phyloP scores from a whole-genome alignment of 1,284 basidiomycete genomes.

The Rhodotorula sp. region DNA sequence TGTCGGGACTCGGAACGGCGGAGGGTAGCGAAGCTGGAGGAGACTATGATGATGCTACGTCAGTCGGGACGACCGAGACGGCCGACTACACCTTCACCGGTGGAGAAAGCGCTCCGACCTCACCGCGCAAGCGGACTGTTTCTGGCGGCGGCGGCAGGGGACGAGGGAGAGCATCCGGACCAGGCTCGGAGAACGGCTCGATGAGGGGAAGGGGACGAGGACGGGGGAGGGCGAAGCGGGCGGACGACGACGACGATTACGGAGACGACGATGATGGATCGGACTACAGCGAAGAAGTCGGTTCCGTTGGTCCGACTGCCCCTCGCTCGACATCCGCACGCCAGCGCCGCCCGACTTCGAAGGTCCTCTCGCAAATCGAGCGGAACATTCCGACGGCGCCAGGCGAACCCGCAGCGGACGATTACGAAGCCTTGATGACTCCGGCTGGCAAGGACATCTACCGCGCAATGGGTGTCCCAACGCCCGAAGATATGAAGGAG shows the following conservation, averaged over 20 bases:
- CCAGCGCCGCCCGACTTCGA: neutral
- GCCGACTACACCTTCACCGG: neutral
- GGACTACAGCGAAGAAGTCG: neutral
- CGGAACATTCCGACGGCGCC: too few species aligned
- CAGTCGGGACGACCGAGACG: neutral
- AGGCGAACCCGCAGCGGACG: neutral
- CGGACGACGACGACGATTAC: slow-evolving; percentile 2
- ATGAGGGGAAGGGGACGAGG: neutral
- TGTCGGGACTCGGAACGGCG: neutral
- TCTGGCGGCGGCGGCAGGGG: neutral
- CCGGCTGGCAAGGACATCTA: neutral
- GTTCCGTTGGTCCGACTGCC: neutral
- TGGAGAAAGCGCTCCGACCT: neutral
- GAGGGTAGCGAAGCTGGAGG: neutral
- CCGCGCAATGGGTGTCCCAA: neutral
- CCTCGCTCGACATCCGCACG: neutral
- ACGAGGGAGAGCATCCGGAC: too few species aligned
- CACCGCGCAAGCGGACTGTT: neutral
- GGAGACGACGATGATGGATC: neutral
- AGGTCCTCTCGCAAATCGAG: neutral
- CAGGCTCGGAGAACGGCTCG: neutral
- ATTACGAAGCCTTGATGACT: slow-evolving; percentile 10
- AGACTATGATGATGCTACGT: slow-evolving; percentile 3
- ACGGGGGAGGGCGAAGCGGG: neutral
- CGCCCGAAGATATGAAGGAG: slow-evolving; percentile 12